Evolutionary conservation across 768 basidiomycete species (phyloP), one percentile per base, ranked within the genome.

Genomic region (Termitomyces sp.): DNA sequence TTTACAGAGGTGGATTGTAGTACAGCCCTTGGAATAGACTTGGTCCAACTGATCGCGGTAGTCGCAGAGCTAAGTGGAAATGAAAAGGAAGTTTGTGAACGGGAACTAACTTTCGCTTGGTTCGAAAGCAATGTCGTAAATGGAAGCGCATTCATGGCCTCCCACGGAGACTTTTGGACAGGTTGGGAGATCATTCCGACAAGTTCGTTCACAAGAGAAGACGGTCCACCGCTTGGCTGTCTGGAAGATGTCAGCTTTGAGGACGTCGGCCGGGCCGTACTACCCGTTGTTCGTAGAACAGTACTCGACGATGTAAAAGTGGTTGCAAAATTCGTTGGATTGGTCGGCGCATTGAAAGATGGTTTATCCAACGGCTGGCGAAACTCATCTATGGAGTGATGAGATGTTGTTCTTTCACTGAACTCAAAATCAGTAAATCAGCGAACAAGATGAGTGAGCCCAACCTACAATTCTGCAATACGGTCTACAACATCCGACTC

Each of bases 391-490:
- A 57, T 43, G n/a, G 52, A 44, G 51, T 64, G 62, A 59, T 66
- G 59, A 57, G 69, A 57, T 50, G 55, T 61, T 10, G 65, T 68
- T 51, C 60, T 58, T 47, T 72, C 71, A 53, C 73, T 77, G 59
- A 47, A 53, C 46, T n/a, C 34, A 21, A 40, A 23, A 6, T 45
- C 31, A 53, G 44, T 55, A 57, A 60, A 58, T 46, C n/a, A 54
- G 59, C 25, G 57, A 59, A 43, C 11, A 38, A 34, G 40, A 56
- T 41, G 21, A n/a, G 25, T 31, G 14, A n/a, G 8, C n/a, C 12
- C 2, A 27, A 74, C 84, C 59, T 60, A 87, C 86, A 81, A 80
- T 58, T 81, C 79, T 14, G 71, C 65, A 11, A 85, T 64, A 58
- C 71, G 69, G 37, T 66, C 59, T 16, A 66, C 53, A 1, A 83